These are phyloP conservation scores for Cenococcum geophilum DNA, from an alignment of 495 filamentous ascomycete genomes.

Conservation along the genomic window DNA sequence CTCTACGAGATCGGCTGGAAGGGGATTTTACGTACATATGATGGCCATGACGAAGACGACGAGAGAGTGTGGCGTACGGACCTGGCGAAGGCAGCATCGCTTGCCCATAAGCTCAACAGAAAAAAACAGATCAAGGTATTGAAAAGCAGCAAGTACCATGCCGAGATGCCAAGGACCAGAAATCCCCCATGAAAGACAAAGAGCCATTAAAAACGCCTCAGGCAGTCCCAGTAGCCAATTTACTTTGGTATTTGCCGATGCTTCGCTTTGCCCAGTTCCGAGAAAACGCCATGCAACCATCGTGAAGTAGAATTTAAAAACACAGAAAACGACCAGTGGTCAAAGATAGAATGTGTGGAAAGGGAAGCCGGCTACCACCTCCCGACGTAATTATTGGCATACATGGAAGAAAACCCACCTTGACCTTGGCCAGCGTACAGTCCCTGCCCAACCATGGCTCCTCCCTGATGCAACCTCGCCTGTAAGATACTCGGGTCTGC, in stretches of 20 bases:
- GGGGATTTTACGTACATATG: constrained; percentile 40
- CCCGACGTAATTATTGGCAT: constrained; percentile 53
- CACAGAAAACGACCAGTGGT: constrained; percentile 7
- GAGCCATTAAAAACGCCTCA: constrained; percentile 27
- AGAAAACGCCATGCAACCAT: constrained; percentile 31
- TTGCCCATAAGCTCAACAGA: constrained; percentile 17
- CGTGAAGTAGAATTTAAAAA: constrained; percentile 20
- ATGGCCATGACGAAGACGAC: constrained; percentile 37
- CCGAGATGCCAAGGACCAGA: constrained; percentile 21
- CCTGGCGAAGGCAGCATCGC: constrained; percentile 26
- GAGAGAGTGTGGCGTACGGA: constrained; percentile 25
- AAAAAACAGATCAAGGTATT: constrained; percentile 18
- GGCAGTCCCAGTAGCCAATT: constrained; percentile 20
- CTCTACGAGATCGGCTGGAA: constrained; percentile 30
- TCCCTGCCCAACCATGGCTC: constrained; percentile 71
- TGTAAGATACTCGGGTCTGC: constrained; percentile 99
- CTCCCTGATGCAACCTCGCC: constrained; percentile 86
- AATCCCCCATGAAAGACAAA: constrained; percentile 11
- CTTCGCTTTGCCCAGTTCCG: constrained; percentile 20
- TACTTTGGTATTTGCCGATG: constrained; percentile 29
- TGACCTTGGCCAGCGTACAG: constrained; percentile 86
- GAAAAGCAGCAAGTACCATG: constrained; percentile 26
- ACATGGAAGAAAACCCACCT: constrained; percentile 96
- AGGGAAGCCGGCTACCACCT: constrained; percentile 49
- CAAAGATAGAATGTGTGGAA: constrained; percentile 21